These are phyloP conservation scores for Alternaria gaisen DNA, from an alignment of 2,329 filamentous ascomycete genomes.

Conservation along the genomic window DNA sequence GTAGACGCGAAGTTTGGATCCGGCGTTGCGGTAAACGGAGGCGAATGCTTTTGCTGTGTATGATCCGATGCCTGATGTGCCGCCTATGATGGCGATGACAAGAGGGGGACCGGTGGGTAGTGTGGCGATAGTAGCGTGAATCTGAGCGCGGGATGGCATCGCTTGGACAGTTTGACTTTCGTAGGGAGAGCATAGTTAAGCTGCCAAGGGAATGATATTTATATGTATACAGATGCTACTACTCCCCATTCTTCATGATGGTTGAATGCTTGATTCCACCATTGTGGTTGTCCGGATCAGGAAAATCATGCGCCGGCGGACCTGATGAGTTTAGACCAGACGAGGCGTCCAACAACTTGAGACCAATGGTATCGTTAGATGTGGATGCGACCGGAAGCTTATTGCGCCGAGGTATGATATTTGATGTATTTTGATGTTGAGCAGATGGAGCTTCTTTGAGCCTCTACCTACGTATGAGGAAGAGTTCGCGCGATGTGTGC, in stretches of 20 bases:
- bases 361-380: background rate
- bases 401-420: background rate
- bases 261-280: background rate
- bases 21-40: constrained; percentile 10
- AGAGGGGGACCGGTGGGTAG: constrained; percentile 30
- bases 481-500: background rate
- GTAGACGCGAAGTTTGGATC: constrained; percentile 50
- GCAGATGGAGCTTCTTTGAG: background rate
- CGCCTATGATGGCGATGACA: constrained; percentile 32
- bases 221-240: background rate
- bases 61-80: constrained; percentile 39
- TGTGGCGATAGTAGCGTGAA: constrained; percentile 21
- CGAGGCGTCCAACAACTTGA: background rate
- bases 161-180: background rate
- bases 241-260: background rate
- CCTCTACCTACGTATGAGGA: background rate
- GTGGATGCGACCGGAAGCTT: background rate
- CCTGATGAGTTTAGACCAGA: background rate
- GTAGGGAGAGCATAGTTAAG: background rate
- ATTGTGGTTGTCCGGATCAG: background rate
- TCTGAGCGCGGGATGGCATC: constrained; percentile 2
- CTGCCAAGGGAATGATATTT: background rate
- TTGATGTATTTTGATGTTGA: background rate
- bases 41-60: constrained; percentile 33
- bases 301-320: constrained; percentile 2